Evolutionary conservation across 208 protist species (phyloP).

Genomic region (Trypanosoma avium): DNA sequence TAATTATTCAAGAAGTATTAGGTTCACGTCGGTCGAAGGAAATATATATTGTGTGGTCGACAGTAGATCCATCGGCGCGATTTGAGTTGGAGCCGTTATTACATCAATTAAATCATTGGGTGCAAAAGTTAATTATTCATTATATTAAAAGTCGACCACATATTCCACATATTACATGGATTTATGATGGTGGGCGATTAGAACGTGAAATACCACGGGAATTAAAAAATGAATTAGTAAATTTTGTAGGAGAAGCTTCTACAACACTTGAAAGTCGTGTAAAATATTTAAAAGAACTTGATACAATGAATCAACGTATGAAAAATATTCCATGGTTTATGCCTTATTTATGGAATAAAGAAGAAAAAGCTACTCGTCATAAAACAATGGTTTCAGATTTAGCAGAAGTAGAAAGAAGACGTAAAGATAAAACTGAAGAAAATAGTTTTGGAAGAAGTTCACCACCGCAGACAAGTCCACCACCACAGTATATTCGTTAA

Average conservation of each 20-base stretch:
- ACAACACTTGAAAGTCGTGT: constrained; percentile 81
- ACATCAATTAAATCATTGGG: constrained; percentile 85
- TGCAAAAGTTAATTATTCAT: constrained; percentile 77
- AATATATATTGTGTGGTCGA: constrained; percentile 92
- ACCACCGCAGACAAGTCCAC: constrained; percentile 63
- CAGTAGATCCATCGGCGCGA: constrained; percentile 80
- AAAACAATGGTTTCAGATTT: constrained; percentile 75
- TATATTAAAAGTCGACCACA: constrained; percentile 79
- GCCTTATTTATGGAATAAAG: constrained; percentile 92
- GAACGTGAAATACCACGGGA: constrained; percentile 80
- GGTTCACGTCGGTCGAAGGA: constrained; percentile 81
- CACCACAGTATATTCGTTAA: constrained; percentile 79
- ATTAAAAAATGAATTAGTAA: constrained; percentile 68
- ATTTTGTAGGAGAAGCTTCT: constrained; percentile 59
- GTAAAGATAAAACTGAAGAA: constrained; percentile 30
- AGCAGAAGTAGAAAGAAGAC: constrained; percentile 65
- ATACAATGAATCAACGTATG: constrained; percentile 90
- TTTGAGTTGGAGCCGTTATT: constrained; percentile 87
- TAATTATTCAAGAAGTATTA: constrained; percentile 88
- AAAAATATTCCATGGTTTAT: constrained; percentile 92
- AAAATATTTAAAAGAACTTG: constrained; percentile 88
- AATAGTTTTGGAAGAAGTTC: constrained; percentile 37
- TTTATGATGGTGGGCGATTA: constrained; percentile 80
- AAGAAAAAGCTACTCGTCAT: constrained; percentile 74
- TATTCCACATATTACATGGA: constrained; percentile 84